phyloP scores from a whole-genome alignment of 2,329 filamentous ascomycete genomes.

The Leptoxyphium fumago region DNA sequence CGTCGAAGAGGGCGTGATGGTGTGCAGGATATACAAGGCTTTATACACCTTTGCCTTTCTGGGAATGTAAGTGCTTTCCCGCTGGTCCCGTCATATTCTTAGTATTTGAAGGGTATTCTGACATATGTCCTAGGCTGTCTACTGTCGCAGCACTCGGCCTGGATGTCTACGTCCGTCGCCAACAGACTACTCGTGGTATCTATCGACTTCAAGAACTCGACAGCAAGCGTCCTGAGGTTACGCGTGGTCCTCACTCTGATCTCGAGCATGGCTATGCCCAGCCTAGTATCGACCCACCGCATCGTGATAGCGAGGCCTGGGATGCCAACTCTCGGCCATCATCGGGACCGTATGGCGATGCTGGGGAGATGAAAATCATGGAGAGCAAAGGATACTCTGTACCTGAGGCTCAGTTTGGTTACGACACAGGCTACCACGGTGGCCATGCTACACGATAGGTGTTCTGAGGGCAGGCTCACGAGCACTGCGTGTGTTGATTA shows the following conservation, averaged over 20 bases:
- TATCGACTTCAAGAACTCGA: constrained; percentile 35
- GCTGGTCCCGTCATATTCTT: constrained; percentile 1
- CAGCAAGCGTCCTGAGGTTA: constrained; percentile 13
- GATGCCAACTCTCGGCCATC: constrained; percentile 13
- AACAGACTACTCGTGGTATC: constrained; percentile 29
- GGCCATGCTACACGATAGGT: constrained; percentile 4
- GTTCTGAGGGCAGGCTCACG: background rate
- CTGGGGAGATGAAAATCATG: constrained; percentile 4
- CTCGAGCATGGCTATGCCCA: constrained; percentile 5
- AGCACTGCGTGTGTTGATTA: too few species aligned
- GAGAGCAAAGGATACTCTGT: constrained; percentile 24
- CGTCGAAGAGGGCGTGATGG: constrained; percentile 38
- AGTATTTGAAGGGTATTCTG: constrained; percentile 1
- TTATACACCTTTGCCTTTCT: constrained; percentile 42
- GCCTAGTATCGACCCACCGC: constrained; percentile 4
- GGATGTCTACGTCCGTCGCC: constrained; percentile 35
- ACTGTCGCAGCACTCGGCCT: constrained; percentile 34
- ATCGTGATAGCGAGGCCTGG: constrained; percentile 19
- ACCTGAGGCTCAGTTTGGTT: constrained; percentile 28
- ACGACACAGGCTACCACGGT: constrained; percentile 29
- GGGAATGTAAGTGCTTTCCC: constrained; percentile 23
- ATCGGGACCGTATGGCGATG: constrained; percentile 16
- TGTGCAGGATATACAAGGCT: constrained; percentile 45
- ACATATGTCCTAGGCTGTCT: constrained; percentile 20
- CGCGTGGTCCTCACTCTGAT: constrained; percentile 15